Conservation (phyloP, 179 eudicot genomes). For the Dionaea muscipula region DNA sequence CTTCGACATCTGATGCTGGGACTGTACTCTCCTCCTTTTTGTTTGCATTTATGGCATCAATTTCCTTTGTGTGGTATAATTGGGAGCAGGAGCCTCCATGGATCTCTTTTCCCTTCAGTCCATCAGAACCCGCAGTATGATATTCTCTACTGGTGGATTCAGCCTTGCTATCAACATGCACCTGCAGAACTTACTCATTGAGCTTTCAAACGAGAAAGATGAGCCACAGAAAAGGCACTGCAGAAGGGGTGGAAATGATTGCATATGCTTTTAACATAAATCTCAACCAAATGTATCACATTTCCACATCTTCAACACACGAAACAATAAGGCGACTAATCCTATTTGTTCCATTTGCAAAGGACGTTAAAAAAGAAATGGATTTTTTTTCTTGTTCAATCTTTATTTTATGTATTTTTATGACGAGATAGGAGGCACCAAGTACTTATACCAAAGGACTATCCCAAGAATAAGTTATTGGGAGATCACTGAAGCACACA, state of each 20-base stretch:
- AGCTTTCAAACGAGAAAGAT: not conserved
- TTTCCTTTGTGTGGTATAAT: conserved; percentile 2
- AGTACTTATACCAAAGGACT: not conserved
- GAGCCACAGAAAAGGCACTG: not conserved
- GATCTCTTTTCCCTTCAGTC: conserved; percentile 6
- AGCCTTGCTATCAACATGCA: conserved; percentile 5
- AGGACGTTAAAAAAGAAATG: no score
- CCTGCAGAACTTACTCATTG: conserved; percentile 10
- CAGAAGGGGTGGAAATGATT: no score
- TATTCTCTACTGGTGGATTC: conserved; percentile 3
- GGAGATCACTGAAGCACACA: no score
- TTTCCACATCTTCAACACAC: no score
- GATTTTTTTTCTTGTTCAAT: no score
- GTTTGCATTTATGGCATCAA: not conserved
- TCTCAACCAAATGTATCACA: no score
- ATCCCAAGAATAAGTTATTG: not conserved
- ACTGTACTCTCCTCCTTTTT: conserved; percentile 1
- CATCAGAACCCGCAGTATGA: not conserved
- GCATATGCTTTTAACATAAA: not conserved
- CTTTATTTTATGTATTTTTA: no score
- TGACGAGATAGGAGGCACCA: not conserved
- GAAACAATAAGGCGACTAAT: no score
- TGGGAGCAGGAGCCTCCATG: conserved; percentile 5
- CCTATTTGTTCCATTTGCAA: no score
- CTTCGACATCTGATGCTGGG: conserved; percentile 2